A percentile compares a stretch with the other conserved stretches of the same genome.
phyloP scores from a whole-genome alignment of 129 eudicot genomes.

The Rutidosis leptorrhynchoides region DNA sequence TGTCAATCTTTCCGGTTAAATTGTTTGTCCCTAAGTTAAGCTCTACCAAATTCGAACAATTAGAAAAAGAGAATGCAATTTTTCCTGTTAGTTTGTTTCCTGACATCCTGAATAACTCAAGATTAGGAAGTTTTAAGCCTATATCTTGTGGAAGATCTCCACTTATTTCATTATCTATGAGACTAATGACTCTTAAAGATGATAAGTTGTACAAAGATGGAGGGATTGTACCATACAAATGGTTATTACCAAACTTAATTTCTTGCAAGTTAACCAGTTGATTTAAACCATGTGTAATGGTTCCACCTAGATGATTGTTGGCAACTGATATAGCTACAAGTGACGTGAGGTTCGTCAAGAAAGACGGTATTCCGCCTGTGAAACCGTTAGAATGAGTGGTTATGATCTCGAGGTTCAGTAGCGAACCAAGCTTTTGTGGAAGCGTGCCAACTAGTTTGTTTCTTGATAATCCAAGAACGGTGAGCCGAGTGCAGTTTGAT shows the following conservation, averaged over 20 bases:
- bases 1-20: conserved; percentile 36
- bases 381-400: conserved; percentile 19
- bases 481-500: conserved; percentile 39
- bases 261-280: conserved; percentile 13
- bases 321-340: conserved; percentile 25
- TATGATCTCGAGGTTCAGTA: conserved; percentile 29
- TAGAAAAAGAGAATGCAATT: conserved; percentile 39
- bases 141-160: conserved; percentile 30
- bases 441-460: conserved; percentile 38
- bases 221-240: conserved; percentile 42
- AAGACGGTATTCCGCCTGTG: conserved; percentile 36
- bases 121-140: conserved; percentile 26
- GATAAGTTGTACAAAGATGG: conserved; percentile 36
- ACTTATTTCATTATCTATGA: conserved; percentile 28
- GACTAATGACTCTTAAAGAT: conserved; percentile 14
- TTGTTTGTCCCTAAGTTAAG: conserved; percentile 12
- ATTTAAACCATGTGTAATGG: conserved; percentile 29
- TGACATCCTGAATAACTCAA: not conserved
- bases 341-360: conserved; percentile 39
- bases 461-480: not conserved
- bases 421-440: conserved; percentile 29
- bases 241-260: conserved; percentile 17
- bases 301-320: conserved; percentile 28
- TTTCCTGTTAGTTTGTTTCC: conserved; percentile 34
- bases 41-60: conserved; percentile 27